Evolutionary conservation across 2,329 filamentous ascomycete species (phyloP), one percentile per base, ranked within the genome.

Genomic region (Sarocladium brachiariae): DNA sequence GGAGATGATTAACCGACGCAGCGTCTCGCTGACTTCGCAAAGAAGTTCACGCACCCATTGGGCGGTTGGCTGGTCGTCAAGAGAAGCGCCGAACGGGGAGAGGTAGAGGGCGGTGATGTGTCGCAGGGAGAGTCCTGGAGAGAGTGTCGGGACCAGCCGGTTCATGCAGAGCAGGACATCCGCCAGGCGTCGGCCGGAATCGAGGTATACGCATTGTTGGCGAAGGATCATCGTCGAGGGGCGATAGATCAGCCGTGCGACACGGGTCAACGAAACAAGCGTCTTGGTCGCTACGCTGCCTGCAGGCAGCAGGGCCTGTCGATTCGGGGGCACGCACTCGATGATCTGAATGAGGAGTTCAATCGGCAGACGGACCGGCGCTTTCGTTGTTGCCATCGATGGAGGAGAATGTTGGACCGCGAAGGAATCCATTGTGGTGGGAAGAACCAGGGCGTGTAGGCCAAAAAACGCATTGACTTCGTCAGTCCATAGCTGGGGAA

Each of bases 1-100:
- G 52, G 74, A 65, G 37, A 78, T 66, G 43, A 76, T 64, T 6
- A 78, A 65, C 18, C 70, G 69, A 38, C 60, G 65, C 39, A 79
- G 64, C 6, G 68, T 67, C 18, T 59, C 56, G 46, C 63, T 63
- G 25, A 72, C 61, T 52, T 68, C 63, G 51, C 60, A 65, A 46
- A 78, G 65, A 2, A 78, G 62, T 38, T 71, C 66, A 5, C 66
- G 64, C 33, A 72, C 65, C 65, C 65, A 68, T 18, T 56, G 56
- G 1, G 72, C 70, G 18, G 65, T 68, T 4, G 65, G 64, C 50
- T 64, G 62, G 51, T 76, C 63, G 50, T 73, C 66, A 14, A 73
- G 57, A 14, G 59, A 59, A 4, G 50, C 30, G 4, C 57, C 58
- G 53, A 72, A 72, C 0, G 70, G 70, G 1, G 63, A 61, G 1